These are phyloP conservation scores for Torulaspora microellipsoides DNA, from an alignment of 805 yeast genomes.

Conservation along the genomic window DNA sequence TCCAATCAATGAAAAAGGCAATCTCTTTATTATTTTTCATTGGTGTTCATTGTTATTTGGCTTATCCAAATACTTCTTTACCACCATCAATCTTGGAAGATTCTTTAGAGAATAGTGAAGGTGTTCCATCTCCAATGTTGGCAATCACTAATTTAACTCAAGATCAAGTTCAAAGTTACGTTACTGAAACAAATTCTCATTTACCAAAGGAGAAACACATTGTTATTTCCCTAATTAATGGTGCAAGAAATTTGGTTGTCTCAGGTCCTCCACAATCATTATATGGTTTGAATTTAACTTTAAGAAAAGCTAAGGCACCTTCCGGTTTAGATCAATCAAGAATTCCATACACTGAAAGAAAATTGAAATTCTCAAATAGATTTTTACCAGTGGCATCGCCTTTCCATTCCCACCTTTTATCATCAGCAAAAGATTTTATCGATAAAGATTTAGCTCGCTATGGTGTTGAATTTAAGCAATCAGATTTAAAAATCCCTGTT, in stretches of 20 bases:
- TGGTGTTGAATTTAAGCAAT: conserved; percentile 50
- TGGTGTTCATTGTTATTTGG: conserved; percentile 86
- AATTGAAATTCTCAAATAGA: conserved; percentile 86
- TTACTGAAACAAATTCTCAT: conserved; percentile 86
- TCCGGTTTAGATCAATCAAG: conserved; percentile 93
- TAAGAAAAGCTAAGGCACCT: conserved; percentile 93
- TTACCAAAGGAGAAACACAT: conserved; percentile 89
- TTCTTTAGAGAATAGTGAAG: conserved; percentile 90
- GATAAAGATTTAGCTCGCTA: conserved; percentile 58
- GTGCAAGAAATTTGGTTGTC: conserved; percentile 92
- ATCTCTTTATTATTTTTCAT: conserved; percentile 84
- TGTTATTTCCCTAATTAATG: conserved; percentile 85
- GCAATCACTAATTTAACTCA: conserved; percentile 83
- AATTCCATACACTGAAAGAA: conserved; percentile 90
- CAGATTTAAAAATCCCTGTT: conserved; percentile 75
- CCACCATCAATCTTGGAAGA: conserved; percentile 93
- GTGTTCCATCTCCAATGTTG: conserved; percentile 96
- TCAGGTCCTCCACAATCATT: conserved; percentile 98
- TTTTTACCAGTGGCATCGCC: conserved; percentile 95
- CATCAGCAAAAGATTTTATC: conserved; percentile 64
- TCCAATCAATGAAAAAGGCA: conserved; percentile 66
- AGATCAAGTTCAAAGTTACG: conserved; percentile 72
- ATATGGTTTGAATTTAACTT: conserved; percentile 87
- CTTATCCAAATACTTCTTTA: conserved; percentile 88
- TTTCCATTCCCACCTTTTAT: conserved; percentile 86